phyloP scores from a whole-genome alignment of 352 stramenopile genomes.

The Proteromonas lacertae region DNA sequence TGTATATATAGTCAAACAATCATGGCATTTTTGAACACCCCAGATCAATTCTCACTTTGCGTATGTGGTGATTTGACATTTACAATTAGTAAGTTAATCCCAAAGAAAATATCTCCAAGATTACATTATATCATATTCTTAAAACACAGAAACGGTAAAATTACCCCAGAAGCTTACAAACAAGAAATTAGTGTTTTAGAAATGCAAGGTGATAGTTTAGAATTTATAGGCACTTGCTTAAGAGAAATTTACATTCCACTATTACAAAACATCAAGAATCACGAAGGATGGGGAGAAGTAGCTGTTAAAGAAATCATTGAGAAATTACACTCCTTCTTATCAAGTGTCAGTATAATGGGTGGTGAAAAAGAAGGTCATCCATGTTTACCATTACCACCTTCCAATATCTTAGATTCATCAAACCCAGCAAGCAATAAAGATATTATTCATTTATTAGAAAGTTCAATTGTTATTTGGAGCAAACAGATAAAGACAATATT shows the following conservation, averaged over 20 bases:
- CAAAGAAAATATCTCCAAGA: no score
- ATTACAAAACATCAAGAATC: conserved; percentile 67
- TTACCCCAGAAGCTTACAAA: no score
- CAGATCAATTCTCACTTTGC: no score
- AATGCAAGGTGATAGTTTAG: no score
- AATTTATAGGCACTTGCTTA: no score
- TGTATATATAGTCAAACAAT: no score
- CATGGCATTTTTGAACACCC: no score
- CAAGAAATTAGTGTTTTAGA: no score
- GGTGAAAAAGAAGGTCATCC: conserved; percentile 82
- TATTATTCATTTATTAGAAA: conserved; percentile 76
- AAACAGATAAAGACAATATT: conserved; percentile 67
- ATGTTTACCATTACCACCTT: conserved; percentile 58
- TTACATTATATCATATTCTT: no score
- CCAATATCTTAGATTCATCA: conserved; percentile 30
- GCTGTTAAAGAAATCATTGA: conserved; percentile 77
- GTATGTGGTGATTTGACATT: no score
- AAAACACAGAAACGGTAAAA: no score
- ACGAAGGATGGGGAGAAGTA: conserved; percentile 73
- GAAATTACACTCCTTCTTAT: conserved; percentile 80
- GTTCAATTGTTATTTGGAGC: conserved; percentile 87
- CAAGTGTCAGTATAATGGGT: conserved; percentile 70
- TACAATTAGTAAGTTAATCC: no score
- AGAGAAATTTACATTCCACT: conserved; percentile 70
- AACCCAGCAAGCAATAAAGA: conserved; percentile 21